Conservation (phyloP, 2,329 filamentous ascomycete genomes). For the Trichocomaceae sp. region DNA sequence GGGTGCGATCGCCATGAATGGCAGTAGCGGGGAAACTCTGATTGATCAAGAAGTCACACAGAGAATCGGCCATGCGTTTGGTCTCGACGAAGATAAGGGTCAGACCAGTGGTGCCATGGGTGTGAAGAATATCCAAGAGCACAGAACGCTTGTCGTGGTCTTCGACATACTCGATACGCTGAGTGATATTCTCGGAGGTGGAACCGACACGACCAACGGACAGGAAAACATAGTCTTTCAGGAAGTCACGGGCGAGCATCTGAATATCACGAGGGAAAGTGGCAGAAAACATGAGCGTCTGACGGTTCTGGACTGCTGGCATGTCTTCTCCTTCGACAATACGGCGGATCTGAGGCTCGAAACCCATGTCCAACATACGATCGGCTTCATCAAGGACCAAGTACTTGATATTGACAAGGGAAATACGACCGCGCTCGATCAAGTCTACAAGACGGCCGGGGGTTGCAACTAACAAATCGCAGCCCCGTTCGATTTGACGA, state of each 20-base stretch:
- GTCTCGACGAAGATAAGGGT: constrained; percentile 99
- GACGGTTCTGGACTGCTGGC: constrained; percentile 73
- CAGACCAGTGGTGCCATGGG: constrained; percentile 70
- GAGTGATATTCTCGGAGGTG: constrained; percentile 99
- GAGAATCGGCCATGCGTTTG: constrained; percentile 97
- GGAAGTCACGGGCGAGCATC: constrained; percentile 96
- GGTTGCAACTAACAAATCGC: constrained; percentile 93
- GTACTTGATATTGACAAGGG: constrained; percentile 97
- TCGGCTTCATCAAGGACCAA: constrained; percentile 98
- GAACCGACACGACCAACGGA: constrained; percentile 98
- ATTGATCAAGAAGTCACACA: constrained; percentile 98
- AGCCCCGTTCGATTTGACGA: constrained; percentile 94
- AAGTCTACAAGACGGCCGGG: constrained; percentile 95
- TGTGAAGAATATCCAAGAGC: constrained; percentile 93
- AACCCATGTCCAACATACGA: constrained; percentile 99
- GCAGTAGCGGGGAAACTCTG: constrained; percentile 97
- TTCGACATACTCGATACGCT: constrained; percentile 97
- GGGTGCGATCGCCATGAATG: constrained; percentile 96
- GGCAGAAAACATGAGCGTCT: constrained; percentile 99
- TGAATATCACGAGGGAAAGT: constrained; percentile 99
- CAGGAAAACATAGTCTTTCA: constrained; percentile 98
- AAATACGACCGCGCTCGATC: constrained; percentile 97
- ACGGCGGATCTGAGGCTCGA: constrained; percentile 97
- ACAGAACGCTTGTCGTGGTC: constrained; percentile 97
- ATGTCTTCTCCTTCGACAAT: constrained; percentile 99